A percentile compares a stretch with the other conserved stretches of the same genome.
These are phyloP conservation scores for Debaryomyces robertsiae DNA, from an alignment of 1,139 yeast genomes.

Conservation along the genomic window DNA sequence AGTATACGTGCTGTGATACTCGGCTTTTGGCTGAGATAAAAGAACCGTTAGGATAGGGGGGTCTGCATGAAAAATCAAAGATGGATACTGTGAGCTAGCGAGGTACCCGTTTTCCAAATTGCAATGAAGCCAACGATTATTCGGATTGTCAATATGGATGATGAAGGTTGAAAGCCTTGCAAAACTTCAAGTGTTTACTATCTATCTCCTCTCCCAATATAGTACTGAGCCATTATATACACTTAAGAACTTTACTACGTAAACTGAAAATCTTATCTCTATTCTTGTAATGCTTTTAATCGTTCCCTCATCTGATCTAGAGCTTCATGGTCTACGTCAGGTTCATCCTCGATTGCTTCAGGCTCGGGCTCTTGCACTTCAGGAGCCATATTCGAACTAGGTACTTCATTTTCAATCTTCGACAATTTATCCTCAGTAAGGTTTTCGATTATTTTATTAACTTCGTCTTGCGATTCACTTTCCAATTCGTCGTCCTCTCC, in stretches of 20 bases:
- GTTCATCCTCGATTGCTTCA: constrained; percentile 25
- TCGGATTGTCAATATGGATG: too few relatives aligned
- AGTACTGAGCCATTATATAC: too few relatives aligned
- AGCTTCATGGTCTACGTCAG: constrained; percentile 72
- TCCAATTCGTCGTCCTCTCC: constrained; percentile 66
- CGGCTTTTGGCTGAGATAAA: too few relatives aligned
- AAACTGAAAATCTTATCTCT: constrained; percentile 1
- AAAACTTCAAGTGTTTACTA: too few relatives aligned
- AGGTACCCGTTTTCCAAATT: too few relatives aligned
- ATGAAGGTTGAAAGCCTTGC: too few relatives aligned
- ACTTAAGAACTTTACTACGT: neutral
- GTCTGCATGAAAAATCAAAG: too few relatives aligned
- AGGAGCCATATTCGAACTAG: constrained; percentile 37
- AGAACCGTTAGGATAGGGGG: too few relatives aligned
- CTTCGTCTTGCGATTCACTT: constrained; percentile 71
- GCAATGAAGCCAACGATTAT: too few relatives aligned
- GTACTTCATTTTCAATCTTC: constrained; percentile 42
- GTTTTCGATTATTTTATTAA: constrained; percentile 50
- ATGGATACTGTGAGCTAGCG: too few relatives aligned
- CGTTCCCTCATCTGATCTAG: constrained; percentile 88
- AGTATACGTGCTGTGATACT: too few relatives aligned
- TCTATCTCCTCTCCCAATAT: too few relatives aligned
- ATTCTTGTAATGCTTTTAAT: constrained; percentile 80
- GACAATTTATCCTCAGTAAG: constrained; percentile 47
- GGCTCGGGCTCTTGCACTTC: constrained; percentile 29